phyloP scores from a whole-genome alignment of 2,329 filamentous ascomycete genomes.

The Talaromyces marneffei region DNA sequence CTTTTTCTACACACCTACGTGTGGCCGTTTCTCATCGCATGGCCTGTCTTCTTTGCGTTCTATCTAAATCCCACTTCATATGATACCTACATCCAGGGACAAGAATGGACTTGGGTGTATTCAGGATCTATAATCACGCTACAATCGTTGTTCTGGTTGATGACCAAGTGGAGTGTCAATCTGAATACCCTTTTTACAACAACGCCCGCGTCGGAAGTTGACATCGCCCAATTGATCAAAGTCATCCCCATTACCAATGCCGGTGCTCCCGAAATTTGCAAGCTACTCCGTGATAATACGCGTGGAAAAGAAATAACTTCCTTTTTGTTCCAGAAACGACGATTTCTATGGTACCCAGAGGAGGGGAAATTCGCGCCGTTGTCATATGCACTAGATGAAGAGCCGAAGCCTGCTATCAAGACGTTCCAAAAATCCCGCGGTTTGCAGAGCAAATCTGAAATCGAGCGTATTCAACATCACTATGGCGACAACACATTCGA shows the following conservation, averaged over 20 bases:
- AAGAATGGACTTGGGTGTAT: constrained; percentile 98
- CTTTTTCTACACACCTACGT: constrained; percentile 78
- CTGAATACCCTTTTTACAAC: constrained; percentile 77
- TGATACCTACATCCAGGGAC: constrained; percentile 82
- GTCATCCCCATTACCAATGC: constrained; percentile 86
- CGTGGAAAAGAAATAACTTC: constrained; percentile 71
- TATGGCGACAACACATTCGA: constrained; percentile 97
- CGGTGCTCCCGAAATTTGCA: constrained; percentile 80
- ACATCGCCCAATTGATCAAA: constrained; percentile 81
- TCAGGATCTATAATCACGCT: constrained; percentile 78
- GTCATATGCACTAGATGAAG: constrained; percentile 73
- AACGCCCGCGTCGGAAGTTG: constrained; percentile 60
- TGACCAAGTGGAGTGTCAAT: constrained; percentile 95
- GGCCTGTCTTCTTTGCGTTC: constrained; percentile 85
- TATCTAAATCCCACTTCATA: constrained; percentile 81
- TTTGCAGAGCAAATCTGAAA: constrained; percentile 65
- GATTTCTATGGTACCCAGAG: constrained; percentile 75
- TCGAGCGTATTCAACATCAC: constrained; percentile 77
- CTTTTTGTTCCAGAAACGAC: constrained; percentile 96
- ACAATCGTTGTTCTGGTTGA: constrained; percentile 87
- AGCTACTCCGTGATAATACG: constrained; percentile 66
- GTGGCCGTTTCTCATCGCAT: constrained; percentile 86
- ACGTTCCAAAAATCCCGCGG: constrained; percentile 76
- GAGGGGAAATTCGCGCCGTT: constrained; percentile 74
- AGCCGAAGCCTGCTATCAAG: constrained; percentile 73